phyloP scores from a whole-genome alignment of 768 basidiomycete species.

The Pluteus cervinus region DNA sequence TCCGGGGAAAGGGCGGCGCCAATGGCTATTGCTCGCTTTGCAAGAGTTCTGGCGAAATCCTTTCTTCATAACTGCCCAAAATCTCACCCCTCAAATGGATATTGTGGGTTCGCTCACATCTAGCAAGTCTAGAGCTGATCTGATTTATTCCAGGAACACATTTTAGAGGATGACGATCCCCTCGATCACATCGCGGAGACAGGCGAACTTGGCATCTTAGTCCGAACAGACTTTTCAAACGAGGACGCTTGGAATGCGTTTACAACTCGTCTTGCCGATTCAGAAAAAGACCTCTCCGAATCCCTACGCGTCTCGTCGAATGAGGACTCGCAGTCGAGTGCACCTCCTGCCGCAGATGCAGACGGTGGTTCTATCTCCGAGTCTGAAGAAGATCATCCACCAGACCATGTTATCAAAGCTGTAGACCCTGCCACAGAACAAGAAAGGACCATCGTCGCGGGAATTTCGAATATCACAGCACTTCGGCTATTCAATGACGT shows the following conservation, averaged over 20 bases:
- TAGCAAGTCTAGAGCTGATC: not conserved
- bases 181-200: constrained; percentile 42
- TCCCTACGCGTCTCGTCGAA: constrained; percentile 18
- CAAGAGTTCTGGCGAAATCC: constrained; percentile 43
- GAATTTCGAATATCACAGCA: constrained; percentile 59
- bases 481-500: constrained; percentile 71
- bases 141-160: constrained; percentile 13
- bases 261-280: constrained; percentile 38
- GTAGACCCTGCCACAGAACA: constrained; percentile 38
- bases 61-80: constrained; percentile 9
- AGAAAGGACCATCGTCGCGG: constrained; percentile 33
- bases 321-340: constrained; percentile 12
- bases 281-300: constrained; percentile 50
- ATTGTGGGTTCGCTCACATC: no score
- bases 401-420: constrained; percentile 38
- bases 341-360: constrained; percentile 15
- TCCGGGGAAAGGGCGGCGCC: constrained; percentile 51
- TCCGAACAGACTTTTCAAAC: constrained; percentile 71
- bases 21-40: constrained; percentile 46
- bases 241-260: constrained; percentile 63
- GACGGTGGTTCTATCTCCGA: constrained; percentile 23
- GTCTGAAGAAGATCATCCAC: constrained; percentile 29
- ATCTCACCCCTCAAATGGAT: no score
- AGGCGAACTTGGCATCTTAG: constrained; percentile 50
- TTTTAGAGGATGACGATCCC: constrained; percentile 43